A percentile compares a stretch with the other conserved stretches of the same genome.
Evolutionary conservation across 306 rosid genomes (phyloP).

Genomic region (Casuarina glauca): DNA sequence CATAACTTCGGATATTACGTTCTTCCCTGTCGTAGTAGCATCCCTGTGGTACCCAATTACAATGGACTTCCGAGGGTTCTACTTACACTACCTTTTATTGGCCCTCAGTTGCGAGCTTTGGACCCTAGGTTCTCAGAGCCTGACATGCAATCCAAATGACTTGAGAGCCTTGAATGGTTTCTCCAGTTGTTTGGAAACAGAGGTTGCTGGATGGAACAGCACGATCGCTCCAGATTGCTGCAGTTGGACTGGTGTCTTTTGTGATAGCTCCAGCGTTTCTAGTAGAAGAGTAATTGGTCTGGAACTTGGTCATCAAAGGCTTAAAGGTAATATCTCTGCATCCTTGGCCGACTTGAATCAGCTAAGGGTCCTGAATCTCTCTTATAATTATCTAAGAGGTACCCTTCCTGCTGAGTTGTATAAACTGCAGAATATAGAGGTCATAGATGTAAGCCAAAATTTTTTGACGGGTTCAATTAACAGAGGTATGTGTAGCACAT

Average conservation of each 20-base stretch:
- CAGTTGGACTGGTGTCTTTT: conserved; percentile 31
- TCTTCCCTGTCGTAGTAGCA: background rate
- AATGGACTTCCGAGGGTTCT: background rate
- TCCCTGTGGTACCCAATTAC: background rate
- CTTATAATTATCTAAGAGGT: conserved; percentile 18
- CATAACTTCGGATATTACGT: too few relatives aligned
- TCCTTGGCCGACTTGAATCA: conserved; percentile 29
- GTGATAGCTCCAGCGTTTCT: conserved; percentile 3
- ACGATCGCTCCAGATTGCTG: conserved; percentile 28
- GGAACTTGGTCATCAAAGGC: conserved; percentile 19
- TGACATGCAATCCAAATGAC: conserved; percentile 32
- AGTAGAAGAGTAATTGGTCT: conserved; percentile 20
- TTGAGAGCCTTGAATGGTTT: conserved; percentile 25
- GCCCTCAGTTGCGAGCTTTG: background rate
- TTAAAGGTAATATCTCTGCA: conserved; percentile 3
- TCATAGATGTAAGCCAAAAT: conserved; percentile 31
- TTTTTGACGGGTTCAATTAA: conserved; percentile 8
- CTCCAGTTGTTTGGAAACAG: conserved; percentile 6
- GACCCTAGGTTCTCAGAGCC: conserved; percentile 18
- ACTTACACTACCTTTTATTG: background rate
- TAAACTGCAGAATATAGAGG: conserved; percentile 21
- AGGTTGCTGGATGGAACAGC: conserved; percentile 26
- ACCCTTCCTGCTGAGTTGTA: conserved; percentile 14
- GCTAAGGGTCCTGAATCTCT: conserved; percentile 26
- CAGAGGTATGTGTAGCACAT: conserved; percentile 14